A percentile compares a stretch with the other conserved stretches of the same genome.
Conservation (phyloP, 2,329 filamentous ascomycete species). For the Teratosphaeria nubilosa region DNA sequence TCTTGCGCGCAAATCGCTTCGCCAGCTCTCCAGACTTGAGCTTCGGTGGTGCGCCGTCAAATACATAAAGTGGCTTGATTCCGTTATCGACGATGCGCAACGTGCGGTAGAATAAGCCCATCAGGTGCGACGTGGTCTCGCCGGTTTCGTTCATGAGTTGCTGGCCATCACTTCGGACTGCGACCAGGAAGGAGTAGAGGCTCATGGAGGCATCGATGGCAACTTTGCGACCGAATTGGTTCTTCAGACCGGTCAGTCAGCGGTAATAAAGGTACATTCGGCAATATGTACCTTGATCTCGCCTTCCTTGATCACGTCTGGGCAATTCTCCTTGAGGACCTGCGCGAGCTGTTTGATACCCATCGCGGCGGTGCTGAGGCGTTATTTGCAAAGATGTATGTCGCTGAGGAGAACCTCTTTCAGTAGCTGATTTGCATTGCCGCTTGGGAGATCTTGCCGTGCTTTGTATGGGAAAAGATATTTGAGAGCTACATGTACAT, state of each 20-base stretch:
- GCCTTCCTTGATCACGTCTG: slow-evolving; percentile 88
- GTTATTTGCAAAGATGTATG: not conserved
- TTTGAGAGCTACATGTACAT: not conserved
- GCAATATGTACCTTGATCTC: slow-evolving; percentile 63
- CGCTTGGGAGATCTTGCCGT: not conserved
- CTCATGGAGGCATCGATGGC: slow-evolving; percentile 63
- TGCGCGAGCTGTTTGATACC: slow-evolving; percentile 8
- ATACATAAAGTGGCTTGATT: slow-evolving; percentile 97
- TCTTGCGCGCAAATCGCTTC: slow-evolving; percentile 90
- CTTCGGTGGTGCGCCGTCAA: slow-evolving; percentile 92
- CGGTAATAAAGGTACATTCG: not conserved
- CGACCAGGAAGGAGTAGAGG: slow-evolving; percentile 97
- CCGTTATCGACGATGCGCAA: slow-evolving; percentile 97
- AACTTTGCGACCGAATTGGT: slow-evolving; percentile 92
- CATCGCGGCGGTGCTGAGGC: slow-evolving; percentile 2
- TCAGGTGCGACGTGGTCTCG: slow-evolving; percentile 93
- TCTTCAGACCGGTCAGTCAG: not conserved
- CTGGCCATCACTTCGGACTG: slow-evolving; percentile 91
- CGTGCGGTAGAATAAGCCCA: slow-evolving; percentile 99
- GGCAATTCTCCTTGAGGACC: slow-evolving; percentile 56
- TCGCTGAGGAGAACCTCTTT: not conserved
- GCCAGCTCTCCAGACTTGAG: slow-evolving; percentile 95
- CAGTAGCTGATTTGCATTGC: not conserved
- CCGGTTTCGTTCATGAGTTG: slow-evolving; percentile 91
- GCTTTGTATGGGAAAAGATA: not conserved